Evolutionary conservation across 176 grass and related monocot species (phyloP), one percentile per base, ranked within the genome.

Genomic region (Elymus sibiricus): DNA sequence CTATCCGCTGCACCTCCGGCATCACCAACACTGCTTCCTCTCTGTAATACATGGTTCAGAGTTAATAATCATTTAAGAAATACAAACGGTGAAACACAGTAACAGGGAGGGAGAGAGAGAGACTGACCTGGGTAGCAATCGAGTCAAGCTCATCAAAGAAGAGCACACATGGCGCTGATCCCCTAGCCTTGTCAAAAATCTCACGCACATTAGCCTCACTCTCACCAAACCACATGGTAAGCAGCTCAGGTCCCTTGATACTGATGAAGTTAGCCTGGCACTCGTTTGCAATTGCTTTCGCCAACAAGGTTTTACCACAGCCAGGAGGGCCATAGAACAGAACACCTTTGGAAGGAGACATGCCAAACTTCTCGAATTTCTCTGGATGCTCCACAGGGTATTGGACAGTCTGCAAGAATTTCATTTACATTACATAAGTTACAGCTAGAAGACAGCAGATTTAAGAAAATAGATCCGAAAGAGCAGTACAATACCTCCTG

Each of bases 221-320:
- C 92, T 97, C 95, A 83, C 95, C 95, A 73, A 97, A 97, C 95
- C 95, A 97, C 92, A 97, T 94, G 31, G 94, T 96, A 70, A 96
- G 89, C 17, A 96, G 74, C 74, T 96, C 94, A 5, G 94, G 94
- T 53, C 94, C 94, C 89, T 96, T 97, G 37, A 97, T 90, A 77
- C 95, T 97, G 44, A 97, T 97, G 59, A 97, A 97, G 72, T 97
- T 97, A 29, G 95, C 95, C 80, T 97, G 92, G 81, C 95, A 97
- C 86, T 97, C 95, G 25, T 97, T 97, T 42, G 95, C 95, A 85
- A 97, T 97, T 35, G 95, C 95, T 81, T 97, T 97, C 72, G 95
- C 95, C 83, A 97, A 85, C 74, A 97, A 79, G 26, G 95, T 97
- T 81, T 97, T 97, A 44, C 92, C 95, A 85, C 95, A 94, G 19